These are phyloP conservation scores for Alternaria alternata DNA, from an alignment of 2,329 filamentous ascomycete species.

Conservation along the genomic window DNA sequence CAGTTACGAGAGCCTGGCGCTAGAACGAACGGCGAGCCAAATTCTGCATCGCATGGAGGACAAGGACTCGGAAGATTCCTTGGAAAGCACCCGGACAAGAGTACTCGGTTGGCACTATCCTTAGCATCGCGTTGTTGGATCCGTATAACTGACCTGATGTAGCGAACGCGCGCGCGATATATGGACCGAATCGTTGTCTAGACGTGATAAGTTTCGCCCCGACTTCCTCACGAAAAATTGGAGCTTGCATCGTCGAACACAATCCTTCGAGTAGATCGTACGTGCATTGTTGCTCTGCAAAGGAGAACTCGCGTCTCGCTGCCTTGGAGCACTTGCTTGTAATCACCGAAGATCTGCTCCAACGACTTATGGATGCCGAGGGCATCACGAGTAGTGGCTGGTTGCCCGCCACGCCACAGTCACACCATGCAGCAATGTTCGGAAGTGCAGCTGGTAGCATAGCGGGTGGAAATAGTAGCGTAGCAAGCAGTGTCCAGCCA, in stretches of 20 bases:
- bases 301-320: conserved; percentile 41
- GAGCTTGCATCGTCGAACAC: conserved; percentile 49
- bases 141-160: neutral
- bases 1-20: conserved; percentile 39
- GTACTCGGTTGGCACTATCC: conserved; percentile 35
- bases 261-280: conserved; percentile 46
- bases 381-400: conserved; percentile 48
- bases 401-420: conserved; percentile 45
- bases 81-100: conserved; percentile 45
- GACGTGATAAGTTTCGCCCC: conserved; percentile 48
- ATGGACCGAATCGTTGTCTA: conserved; percentile 46
- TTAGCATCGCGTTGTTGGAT: neutral
- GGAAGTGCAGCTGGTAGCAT: conserved; percentile 27
- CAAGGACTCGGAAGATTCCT: conserved; percentile 43
- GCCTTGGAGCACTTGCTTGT: conserved; percentile 47
- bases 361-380: conserved; percentile 43
- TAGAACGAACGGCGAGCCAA: conserved; percentile 42
- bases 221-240: conserved; percentile 45
- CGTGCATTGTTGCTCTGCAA: conserved; percentile 46
- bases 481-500: conserved; percentile 24
- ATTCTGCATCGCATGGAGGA: conserved; percentile 47
- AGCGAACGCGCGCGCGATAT: conserved; percentile 49
- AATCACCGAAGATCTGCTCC: conserved; percentile 47
- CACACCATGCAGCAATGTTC: conserved; percentile 41
- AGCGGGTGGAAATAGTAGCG: conserved; percentile 33